phyloP scores from a whole-genome alignment of 805 yeast genomes.

The Candida tallmaniae region DNA sequence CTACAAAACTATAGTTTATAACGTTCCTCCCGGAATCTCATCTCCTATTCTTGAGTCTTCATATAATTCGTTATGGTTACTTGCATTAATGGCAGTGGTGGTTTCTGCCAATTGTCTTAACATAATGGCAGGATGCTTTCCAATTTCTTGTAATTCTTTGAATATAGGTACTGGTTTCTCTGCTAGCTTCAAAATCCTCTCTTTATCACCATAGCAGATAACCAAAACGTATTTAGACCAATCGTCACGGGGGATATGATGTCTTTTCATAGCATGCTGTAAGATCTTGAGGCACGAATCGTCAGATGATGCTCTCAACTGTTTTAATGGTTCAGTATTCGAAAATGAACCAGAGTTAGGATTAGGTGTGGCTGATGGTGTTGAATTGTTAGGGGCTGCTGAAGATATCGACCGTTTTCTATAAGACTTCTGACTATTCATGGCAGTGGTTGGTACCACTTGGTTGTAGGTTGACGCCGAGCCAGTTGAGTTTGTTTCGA shows the following conservation, averaged over 20 bases:
- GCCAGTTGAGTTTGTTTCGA: slow-evolving; percentile 18
- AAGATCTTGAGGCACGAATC: slow-evolving; percentile 88
- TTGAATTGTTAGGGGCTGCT: slow-evolving; percentile 2
- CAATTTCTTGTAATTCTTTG: slow-evolving; percentile 79
- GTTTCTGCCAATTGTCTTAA: slow-evolving; percentile 66
- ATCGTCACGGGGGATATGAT: slow-evolving; percentile 70
- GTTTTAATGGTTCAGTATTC: slow-evolving; percentile 67
- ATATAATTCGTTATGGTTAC: slow-evolving; percentile 20
- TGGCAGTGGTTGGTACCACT: slow-evolving; percentile 11
- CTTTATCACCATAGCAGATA: slow-evolving; percentile 87
- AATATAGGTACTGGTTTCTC: slow-evolving; percentile 87
- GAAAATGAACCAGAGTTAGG: slow-evolving; percentile 8
- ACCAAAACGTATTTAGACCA: slow-evolving; percentile 88
- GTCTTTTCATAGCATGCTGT: slow-evolving; percentile 84
- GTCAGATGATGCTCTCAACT: slow-evolving; percentile 78
- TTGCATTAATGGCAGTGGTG: slow-evolving; percentile 17
- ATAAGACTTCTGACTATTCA: slow-evolving; percentile 5
- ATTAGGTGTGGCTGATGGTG: slow-evolving; percentile 16
- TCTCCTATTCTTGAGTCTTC: slow-evolving; percentile 39
- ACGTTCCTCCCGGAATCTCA: slow-evolving; percentile 43
- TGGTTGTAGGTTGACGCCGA: slow-evolving; percentile 23
- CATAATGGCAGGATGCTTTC: slow-evolving; percentile 90
- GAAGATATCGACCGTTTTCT: slow-evolving; percentile 12
- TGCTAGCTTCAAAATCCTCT: slow-evolving; percentile 72
- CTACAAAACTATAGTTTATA: slow-evolving; percentile 15